Percentiles rank a stretch among this genome's conserved stretches.
Conservation (phyloP, 1,284 basidiomycete species). For the Somion occarium region DNA sequence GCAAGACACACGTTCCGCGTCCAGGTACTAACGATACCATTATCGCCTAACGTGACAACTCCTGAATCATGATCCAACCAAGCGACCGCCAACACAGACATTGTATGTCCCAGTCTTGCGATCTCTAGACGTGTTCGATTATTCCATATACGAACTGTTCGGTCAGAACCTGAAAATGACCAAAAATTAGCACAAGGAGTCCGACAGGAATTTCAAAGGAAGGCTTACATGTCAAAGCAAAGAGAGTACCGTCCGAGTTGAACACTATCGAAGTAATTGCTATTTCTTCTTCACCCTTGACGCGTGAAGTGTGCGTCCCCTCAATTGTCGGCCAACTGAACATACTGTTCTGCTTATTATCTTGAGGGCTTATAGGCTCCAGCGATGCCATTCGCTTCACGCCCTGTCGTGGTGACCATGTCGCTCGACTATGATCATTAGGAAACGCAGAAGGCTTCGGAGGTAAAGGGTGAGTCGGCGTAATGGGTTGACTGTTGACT, state of each 20-base stretch:
- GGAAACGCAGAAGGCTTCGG: conserved; percentile 12
- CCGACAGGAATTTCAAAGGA: not conserved
- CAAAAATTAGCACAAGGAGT: conserved; percentile 6
- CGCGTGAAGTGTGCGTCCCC: conserved; percentile 27
- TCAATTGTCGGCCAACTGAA: conserved; percentile 39
- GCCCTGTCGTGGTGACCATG: conserved; percentile 20
- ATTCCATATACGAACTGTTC: conserved; percentile 53
- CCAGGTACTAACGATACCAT: conserved; percentile 58
- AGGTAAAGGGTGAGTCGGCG: conserved; percentile 15
- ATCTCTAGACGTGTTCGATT: conserved; percentile 36
- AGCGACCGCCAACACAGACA: conserved; percentile 39
- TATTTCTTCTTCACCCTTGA: conserved; percentile 36
- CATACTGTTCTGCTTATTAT: conserved; percentile 10
- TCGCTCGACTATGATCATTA: not conserved
- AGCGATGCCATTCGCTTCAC: conserved; percentile 29
- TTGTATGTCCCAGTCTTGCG: conserved; percentile 36
- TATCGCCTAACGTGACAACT: conserved; percentile 47
- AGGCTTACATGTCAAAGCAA: conserved; percentile 22
- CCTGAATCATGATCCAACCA: conserved; percentile 57
- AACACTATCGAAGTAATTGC: conserved; percentile 18
- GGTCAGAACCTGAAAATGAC: conserved; percentile 46
- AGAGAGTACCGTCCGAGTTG: conserved; percentile 17
- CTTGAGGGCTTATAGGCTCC: conserved; percentile 1
- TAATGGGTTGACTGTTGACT: not conserved
- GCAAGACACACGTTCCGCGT: conserved; percentile 36